These are phyloP conservation scores for Coemansia sp. DNA, from an alignment of 192 early-diverging fungal genomes.

Conservation along the genomic window DNA sequence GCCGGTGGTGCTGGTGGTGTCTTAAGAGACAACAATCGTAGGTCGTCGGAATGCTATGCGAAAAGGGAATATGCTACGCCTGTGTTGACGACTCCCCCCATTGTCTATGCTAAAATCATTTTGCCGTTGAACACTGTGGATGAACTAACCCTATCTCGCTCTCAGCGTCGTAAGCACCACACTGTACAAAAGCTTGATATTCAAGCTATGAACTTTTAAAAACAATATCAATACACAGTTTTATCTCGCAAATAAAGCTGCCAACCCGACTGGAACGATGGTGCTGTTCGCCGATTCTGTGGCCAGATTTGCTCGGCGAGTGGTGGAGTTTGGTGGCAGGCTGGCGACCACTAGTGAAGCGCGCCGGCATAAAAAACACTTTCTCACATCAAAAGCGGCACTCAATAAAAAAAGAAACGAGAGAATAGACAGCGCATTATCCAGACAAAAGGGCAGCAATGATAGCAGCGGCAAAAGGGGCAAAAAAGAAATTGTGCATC, in stretches of 20 bases:
- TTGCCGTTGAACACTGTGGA: slow-evolving; percentile 40
- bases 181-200: slow-evolving; percentile 20
- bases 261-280: slow-evolving; percentile 25
- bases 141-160: slow-evolving; percentile 42
- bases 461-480: too few relatives aligned
- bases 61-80: slow-evolving; percentile 30
- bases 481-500: slow-evolving; percentile 48
- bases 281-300: slow-evolving; percentile 38
- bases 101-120: slow-evolving; percentile 49
- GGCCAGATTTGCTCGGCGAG: slow-evolving; percentile 32
- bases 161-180: slow-evolving; percentile 37
- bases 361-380: too few relatives aligned
- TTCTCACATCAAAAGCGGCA: too few relatives aligned
- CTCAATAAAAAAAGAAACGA: too few relatives aligned
- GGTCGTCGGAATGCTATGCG: slow-evolving; percentile 29
- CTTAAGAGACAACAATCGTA: neutral
- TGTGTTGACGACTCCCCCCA: neutral
- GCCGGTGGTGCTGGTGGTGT: too few relatives aligned
- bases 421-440: too few relatives aligned
- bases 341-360: neutral
- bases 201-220: neutral
- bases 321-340: slow-evolving; percentile 29
- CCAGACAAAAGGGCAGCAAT: too few relatives aligned
- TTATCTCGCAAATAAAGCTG: too few relatives aligned
- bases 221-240: too few relatives aligned